Evolutionary conservation across 768 basidiomycete genomes (phyloP), one percentile per base, ranked within the genome.

Genomic region (Naganishia onofrii): DNA sequence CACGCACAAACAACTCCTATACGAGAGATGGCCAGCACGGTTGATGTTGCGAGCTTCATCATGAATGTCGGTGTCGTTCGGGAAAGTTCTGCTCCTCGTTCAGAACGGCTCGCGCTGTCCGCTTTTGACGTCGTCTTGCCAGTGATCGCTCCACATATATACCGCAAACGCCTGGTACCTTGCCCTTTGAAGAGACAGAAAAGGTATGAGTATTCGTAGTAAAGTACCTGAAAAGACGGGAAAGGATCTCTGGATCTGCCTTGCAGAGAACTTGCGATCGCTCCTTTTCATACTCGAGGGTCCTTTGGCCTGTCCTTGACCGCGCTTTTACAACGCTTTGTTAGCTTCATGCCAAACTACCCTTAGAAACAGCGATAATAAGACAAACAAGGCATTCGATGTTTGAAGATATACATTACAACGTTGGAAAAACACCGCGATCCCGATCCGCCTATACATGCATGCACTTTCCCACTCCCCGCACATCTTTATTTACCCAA

Each of bases 401-500:
- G 21, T 28, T 5, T 17, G 21, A 42, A 13, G n/a, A 38, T 63
- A 63, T 63, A 46, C 60, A 26, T 63, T 63, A 63, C 60, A 63
- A 63, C 60, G 60, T 63, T 63, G 36, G n/a, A n/a, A n/a, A 63
- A 46, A 23, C 32, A 12, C 31, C 32, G 32, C 23, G 3, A 8
- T 42, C 28, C 55, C 31, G 28, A 26, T 32, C 21, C n/a, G 1
- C 29, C 29, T 10, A 26, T 10, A 4, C 12, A 29, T 29, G 13
- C 28, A 56, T 29, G n/a, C n/a, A 26, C 55, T 12, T 32, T 5
- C 34, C 4, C 34, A 36, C 34, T 36, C 34, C 34, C 32, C 57
- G 32, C 26, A 9, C 54, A n/a, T 3, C 12, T n/a, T 42, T 63
- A 63, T 29, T 63, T 4, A 21, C 38, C 38, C 38, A 63, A 85